Conservation (phyloP, 2,329 filamentous ascomycete species). For the Dryadomyces quercus-mongolicae region DNA sequence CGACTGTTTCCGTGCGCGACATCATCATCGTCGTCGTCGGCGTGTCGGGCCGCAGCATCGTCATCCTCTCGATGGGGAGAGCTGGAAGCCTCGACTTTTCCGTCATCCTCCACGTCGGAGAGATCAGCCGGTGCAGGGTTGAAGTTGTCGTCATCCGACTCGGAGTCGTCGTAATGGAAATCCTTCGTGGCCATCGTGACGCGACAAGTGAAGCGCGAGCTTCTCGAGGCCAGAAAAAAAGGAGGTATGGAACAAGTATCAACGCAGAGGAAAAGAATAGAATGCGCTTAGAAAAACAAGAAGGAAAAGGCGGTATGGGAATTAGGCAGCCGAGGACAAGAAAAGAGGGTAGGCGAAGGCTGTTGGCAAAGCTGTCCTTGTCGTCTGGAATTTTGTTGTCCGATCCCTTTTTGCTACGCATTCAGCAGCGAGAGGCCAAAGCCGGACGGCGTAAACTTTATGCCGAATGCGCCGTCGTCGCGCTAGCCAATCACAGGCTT, state of each 20-base stretch:
- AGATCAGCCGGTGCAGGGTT: constrained; percentile 66
- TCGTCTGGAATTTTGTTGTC: not conserved
- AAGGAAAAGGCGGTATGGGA: not conserved
- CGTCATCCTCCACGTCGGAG: constrained; percentile 57
- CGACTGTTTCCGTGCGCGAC: too few relatives aligned
- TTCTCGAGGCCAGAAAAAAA: not conserved
- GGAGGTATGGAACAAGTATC: not conserved
- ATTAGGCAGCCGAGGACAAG: not conserved
- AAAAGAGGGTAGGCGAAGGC: not conserved
- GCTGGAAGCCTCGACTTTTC: constrained; percentile 15
- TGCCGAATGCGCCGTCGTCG: not conserved
- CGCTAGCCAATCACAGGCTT: not conserved
- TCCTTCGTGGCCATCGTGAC: constrained; percentile 7
- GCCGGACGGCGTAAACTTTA: not conserved
- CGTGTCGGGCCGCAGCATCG: constrained; percentile 17
- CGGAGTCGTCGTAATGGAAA: constrained; percentile 36
- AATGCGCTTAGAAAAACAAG: not conserved
- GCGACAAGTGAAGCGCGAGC: not conserved
- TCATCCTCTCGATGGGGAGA: constrained; percentile 14
- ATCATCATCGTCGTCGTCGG: constrained; percentile 22
- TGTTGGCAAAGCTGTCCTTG: not conserved
- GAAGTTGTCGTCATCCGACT: constrained; percentile 79
- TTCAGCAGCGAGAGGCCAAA: not conserved
- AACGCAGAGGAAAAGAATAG: not conserved
- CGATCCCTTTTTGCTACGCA: not conserved